phyloP scores from a whole-genome alignment of 257 asterid genomes.

The Cruciata laevipes region DNA sequence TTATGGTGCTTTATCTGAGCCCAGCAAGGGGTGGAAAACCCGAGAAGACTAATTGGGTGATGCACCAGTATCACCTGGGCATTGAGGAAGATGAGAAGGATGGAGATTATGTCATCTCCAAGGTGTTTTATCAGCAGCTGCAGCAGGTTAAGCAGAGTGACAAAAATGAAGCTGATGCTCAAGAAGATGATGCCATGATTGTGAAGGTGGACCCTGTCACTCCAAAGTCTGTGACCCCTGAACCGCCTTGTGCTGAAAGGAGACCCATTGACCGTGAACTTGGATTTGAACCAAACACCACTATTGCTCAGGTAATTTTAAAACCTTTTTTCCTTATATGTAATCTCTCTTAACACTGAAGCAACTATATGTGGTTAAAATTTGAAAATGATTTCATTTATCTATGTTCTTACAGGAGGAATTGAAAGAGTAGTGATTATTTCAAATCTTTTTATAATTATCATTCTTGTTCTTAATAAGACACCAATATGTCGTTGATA shows the following conservation, averaged over 20 bases:
- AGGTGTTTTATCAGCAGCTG: constrained; percentile 87
- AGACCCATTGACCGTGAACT: constrained; percentile 20
- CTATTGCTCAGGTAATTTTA: constrained; percentile 15
- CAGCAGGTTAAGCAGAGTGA: constrained; percentile 54
- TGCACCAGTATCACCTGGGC: constrained; percentile 97
- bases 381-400: neutral
- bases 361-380: neutral
- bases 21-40: constrained; percentile 71
- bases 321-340: neutral
- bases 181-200: constrained; percentile 27
- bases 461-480: no score
- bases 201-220: constrained; percentile 71
- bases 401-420: neutral
- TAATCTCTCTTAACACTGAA: neutral
- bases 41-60: constrained; percentile 95
- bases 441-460: neutral
- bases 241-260: constrained; percentile 52
- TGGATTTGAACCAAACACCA: constrained; percentile 24
- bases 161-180: constrained; percentile 37
- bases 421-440: neutral
- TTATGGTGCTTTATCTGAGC: constrained; percentile 82
- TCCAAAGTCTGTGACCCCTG: constrained; percentile 72
- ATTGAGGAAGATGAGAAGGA: constrained; percentile 82
- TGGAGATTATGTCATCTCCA: constrained; percentile 77
- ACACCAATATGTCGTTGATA: no score